Base-by-base conservation (phyloP, 2,329 filamentous ascomycete species). In the Botrytis galanthina region DNA sequence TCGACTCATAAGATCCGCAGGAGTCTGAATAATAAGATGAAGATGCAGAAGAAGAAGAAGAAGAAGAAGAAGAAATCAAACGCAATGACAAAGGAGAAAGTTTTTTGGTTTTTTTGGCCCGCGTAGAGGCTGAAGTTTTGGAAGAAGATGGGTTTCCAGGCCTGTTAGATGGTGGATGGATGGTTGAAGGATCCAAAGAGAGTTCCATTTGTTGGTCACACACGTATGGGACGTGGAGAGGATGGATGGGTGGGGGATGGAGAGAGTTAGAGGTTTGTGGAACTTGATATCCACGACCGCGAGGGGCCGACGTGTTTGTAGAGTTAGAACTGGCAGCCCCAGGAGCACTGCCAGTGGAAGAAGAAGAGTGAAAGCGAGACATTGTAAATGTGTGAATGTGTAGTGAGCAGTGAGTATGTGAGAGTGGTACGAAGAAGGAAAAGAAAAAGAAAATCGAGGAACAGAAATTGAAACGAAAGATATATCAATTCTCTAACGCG, bases 281-380 rank as follows among this genome's bases (percentile, higher is more conserved):
- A 68, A 68, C 66, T 68, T 68, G 66, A 68, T 68, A 68, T 57
- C 66, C 66, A 68, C 35, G 66, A 68, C 66, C 66, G 48, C 66
- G 48, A 20, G 39, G 66, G 66, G 66, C 48, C 66, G 66, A 57
- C 35, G 5, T 68, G 48, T 57, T 57, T 18, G 66, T 68, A 57
- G 48, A 42, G 35, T 68, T 68, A 35, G 35, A 57, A 54, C 66
- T 57, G 35, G 48, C 48, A 68, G 66, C 48, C 26, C 66, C 66
- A 68, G 66, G 66, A 35, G 35, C 66, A 57, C 66, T 68, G 48
- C 48, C 35, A 42, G 46, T 68, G n/a, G 46, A 68, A 57, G 66
- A 68, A 68, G 66, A 68, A 42, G 66, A 57, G 35, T 54, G 66
- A 22, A 68, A 68, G 48, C 66, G 66, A 57, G 66, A 68, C 66